These are phyloP conservation scores for Ambrosiella beaveri DNA, from an alignment of 2,329 filamentous ascomycete genomes.

Conservation along the genomic window DNA sequence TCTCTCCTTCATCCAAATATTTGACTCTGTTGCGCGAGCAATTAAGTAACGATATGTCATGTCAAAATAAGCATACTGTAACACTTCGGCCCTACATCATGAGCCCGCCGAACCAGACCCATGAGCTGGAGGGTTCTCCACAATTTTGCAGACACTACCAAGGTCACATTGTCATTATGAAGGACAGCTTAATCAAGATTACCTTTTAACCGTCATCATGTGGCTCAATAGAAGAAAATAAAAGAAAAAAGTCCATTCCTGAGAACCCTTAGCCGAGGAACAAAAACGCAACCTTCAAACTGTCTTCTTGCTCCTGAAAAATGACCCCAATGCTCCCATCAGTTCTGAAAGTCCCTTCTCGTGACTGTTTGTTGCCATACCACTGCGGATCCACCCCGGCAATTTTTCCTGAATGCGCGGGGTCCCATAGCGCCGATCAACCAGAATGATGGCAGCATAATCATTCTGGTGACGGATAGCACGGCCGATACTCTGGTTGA, in stretches of 20 bases:
- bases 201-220: not conserved
- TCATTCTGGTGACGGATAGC: constrained; percentile 78
- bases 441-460: constrained; percentile 76
- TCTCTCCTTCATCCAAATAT: too few species aligned
- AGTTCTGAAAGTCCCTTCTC: constrained; percentile 36
- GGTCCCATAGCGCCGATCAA: constrained; percentile 65
- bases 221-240: not conserved
- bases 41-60: not conserved
- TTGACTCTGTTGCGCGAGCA: too few species aligned
- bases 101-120: not conserved
- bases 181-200: not conserved
- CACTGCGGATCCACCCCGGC: constrained; percentile 72
- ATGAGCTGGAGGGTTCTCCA: not conserved
- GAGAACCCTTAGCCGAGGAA: not conserved
- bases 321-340: constrained; percentile 39
- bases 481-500: constrained; percentile 90
- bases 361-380: constrained; percentile 36
- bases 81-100: not conserved
- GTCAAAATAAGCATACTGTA: not conserved
- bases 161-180: not conserved
- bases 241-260: not conserved
- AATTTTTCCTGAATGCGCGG: constrained; percentile 61
- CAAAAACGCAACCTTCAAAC: not conserved
- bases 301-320: constrained; percentile 37
- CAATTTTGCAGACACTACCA: not conserved